A percentile compares a stretch with the other conserved stretches of the same genome.
phyloP scores from a whole-genome alignment of 257 asterid genomes.

The Solanum rostratum region DNA sequence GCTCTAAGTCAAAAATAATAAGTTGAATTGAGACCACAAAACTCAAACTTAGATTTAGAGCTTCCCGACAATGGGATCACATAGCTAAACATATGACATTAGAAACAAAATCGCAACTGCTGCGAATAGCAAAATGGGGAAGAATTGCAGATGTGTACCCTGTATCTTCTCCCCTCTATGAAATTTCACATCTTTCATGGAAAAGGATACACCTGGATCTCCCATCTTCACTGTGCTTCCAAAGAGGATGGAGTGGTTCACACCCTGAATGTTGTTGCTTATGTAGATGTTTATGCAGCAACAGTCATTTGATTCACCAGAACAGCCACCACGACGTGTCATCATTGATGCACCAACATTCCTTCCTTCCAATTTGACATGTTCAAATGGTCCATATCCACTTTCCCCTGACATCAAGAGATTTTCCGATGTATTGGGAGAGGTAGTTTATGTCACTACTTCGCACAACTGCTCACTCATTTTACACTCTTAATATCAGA shows the following conservation, averaged over 20 bases:
- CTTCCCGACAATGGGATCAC: neutral
- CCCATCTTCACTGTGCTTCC: constrained; percentile 60
- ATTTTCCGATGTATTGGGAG: neutral
- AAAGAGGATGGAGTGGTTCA: constrained; percentile 59
- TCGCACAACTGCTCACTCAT: neutral
- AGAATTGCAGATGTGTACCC: constrained; percentile 2
- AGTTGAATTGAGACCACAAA: neutral
- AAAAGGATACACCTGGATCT: constrained; percentile 51
- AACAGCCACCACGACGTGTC: constrained; percentile 21
- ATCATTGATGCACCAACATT: constrained; percentile 11
- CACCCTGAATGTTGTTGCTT: constrained; percentile 62
- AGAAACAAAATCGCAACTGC: constrained; percentile 8
- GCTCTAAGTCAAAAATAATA: neutral
- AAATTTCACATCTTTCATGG: constrained; percentile 32
- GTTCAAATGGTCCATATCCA: constrained; percentile 1
- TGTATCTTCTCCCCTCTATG: constrained; percentile 34
- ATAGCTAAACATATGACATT: neutral
- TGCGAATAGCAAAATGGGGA: constrained; percentile 19
- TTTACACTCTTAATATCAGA: neutral
- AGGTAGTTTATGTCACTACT: neutral
- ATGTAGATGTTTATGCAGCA: constrained; percentile 63
- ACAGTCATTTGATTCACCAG: constrained; percentile 28
- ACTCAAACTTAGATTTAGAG: neutral
- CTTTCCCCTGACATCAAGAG: constrained; percentile 2
- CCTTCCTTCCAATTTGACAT: constrained; percentile 18